Evolutionary conservation across 805 yeast species (phyloP).

Genomic region (Candida glaebosa): DNA sequence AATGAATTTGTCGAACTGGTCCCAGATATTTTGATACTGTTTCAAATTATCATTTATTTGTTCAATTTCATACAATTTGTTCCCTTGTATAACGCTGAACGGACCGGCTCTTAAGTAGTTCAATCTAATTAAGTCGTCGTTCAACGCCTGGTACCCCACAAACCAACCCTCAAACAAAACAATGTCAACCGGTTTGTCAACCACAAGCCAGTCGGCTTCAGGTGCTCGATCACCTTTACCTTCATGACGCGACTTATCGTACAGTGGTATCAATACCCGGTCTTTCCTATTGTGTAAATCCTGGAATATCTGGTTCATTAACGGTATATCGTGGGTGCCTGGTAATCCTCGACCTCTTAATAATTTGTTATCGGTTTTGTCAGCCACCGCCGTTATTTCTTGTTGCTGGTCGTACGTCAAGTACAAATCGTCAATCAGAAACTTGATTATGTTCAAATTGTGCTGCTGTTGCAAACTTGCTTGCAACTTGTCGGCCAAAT

Average conservation of each 20-base stretch:
- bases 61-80: slow-evolving; percentile 24
- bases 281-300: slow-evolving; percentile 18
- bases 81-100: slow-evolving; percentile 16
- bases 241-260: slow-evolving; percentile 66
- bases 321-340: slow-evolving; percentile 79
- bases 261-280: slow-evolving; percentile 48
- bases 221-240: slow-evolving; percentile 80
- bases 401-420: slow-evolving; percentile 61
- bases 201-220: slow-evolving; percentile 32
- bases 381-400: slow-evolving; percentile 32
- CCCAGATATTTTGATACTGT: slow-evolving; percentile 57
- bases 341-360: slow-evolving; percentile 85
- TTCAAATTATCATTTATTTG: slow-evolving; percentile 51
- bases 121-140: slow-evolving; percentile 16
- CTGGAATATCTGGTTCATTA: slow-evolving; percentile 37
- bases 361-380: slow-evolving; percentile 45
- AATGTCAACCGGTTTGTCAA: slow-evolving; percentile 48
- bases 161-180: slow-evolving; percentile 94
- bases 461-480: slow-evolving; percentile 34
- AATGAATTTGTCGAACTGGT: slow-evolving; percentile 54
- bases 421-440: slow-evolving; percentile 88
- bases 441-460: slow-evolving; percentile 35
- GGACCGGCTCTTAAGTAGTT: slow-evolving; percentile 17
- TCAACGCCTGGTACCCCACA: slow-evolving; percentile 57
- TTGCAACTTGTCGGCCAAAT: slow-evolving; percentile 43